Evolutionary conservation across 2,329 filamentous ascomycete genomes (phyloP), one percentile per base, ranked within the genome.

Genomic region (Phoma sp.): DNA sequence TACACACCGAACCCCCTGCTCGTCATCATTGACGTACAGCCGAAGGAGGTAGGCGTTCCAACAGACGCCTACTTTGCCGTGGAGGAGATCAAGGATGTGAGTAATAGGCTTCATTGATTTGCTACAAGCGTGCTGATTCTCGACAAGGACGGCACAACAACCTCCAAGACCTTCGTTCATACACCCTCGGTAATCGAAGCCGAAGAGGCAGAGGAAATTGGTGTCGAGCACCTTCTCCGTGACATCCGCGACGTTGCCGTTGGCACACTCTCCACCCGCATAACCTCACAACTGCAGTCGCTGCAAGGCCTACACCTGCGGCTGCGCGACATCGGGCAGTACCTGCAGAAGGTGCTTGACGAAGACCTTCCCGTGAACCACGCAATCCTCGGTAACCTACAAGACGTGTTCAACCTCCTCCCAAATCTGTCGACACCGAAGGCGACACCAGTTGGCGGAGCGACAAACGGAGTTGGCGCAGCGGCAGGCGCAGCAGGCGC

Each of bases 1-100:
- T 99, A 99, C 81, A 97, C 93, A 47, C 92, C 95, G 17, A 96
- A 98, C 73, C 95, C 95, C 43, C 82, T 99, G 65, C 85, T 99
- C 47, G 93, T 98, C 74, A 99, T 99, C 77, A 93, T 99, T 67
- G 95, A 99, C 74, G 95, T 99, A 59, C 93, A 98, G 78, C 93
- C 95, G 20, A 97, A 97, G 80, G 93, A 98, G 78, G 91, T 96
- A 17, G 95, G 95, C 57, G 95, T 99, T 47, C 95, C 95, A 17
- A 99, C 95, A 43, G 95, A 99, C 80, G 95, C 95, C 40, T 99
- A 99, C 81, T 99, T 99, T 81, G 95, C 95, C 5, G 92, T 99
- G 42, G 95, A 99, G 73, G 95, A 99, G 82, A 99, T 99, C 80
- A 98, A 98, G 81, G 95, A 99, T 82, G 93, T 97, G 80, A 72